Evolutionary conservation across 306 rosid species (phyloP), one percentile per base, ranked within the genome.

Genomic region (Notholithocarpus densiflorus): DNA sequence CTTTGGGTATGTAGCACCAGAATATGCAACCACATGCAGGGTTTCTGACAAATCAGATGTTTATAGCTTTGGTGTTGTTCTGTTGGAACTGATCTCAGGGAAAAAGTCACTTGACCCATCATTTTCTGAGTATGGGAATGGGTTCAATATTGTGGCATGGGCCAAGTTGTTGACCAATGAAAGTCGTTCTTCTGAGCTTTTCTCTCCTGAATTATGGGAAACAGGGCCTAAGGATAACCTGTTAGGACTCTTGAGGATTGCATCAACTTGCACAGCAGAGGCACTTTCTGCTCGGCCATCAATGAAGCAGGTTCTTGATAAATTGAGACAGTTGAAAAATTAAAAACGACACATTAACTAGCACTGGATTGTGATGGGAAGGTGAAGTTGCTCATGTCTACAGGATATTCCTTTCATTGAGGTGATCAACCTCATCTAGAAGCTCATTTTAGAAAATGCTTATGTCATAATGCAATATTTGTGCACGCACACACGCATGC

Each of bases 1-100:
- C 31, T 91, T 91, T 56, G 96, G 96, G 37, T 91, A 91, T 64
- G 93, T 91, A 37, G 96, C 96, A 1, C 96, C 96, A 4, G 96
- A 91, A 72, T 91, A 91, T 34, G 96, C 96, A 71, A 86, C 89
- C 53, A 91, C 90, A 45, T 89, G 96, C 71, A 73, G 93, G 81
- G 90, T 91, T 75, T 89, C 92, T 0, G 92, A 91, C 77, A 91
- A 89, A 79, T 88, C 91, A 0, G 96, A 91, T 70, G 96, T 89
- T 60, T 89, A 91, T 71, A 89, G 93, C 82, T 91, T 84, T 13
- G 96, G 96, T 20, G 93, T 91, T n/a, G 96, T 91, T 76, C 55
- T 89, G 6, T 48, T 89, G 19, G 96, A 91, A 76, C 81, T 91
- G 84, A 82, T 89, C 76, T 91, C 96, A 0, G 92, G 91, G 19